These are phyloP conservation scores for Pichia sorboxylosa DNA, from an alignment of 1,139 yeast species.

Conservation along the genomic window DNA sequence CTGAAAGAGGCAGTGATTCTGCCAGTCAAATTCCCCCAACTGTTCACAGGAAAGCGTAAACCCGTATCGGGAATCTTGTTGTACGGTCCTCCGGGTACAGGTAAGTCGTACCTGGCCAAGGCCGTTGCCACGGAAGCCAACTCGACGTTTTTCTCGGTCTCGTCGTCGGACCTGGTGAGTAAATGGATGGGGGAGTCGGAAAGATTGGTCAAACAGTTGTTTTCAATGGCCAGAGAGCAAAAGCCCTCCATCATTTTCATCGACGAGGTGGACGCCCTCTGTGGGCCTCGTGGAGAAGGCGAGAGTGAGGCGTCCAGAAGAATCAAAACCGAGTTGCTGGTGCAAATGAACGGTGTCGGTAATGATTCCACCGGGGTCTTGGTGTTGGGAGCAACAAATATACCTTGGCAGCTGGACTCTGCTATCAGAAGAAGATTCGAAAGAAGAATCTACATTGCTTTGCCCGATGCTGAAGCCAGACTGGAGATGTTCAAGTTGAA, in stretches of 20 bases:
- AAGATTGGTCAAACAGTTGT: conserved; percentile 85
- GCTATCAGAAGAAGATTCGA: conserved; percentile 97
- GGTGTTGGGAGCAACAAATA: conserved; percentile 94
- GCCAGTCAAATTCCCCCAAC: conserved; percentile 89
- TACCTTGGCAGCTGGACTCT: conserved; percentile 98
- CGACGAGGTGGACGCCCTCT: conserved; percentile 95
- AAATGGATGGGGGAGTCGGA: conserved; percentile 99
- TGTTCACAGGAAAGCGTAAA: conserved; percentile 86
- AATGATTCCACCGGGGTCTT: conserved; percentile 87
- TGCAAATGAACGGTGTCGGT: conserved; percentile 99
- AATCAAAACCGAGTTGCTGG: conserved; percentile 89
- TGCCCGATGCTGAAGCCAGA: conserved; percentile 88
- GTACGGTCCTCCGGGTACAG: conserved; percentile 99
- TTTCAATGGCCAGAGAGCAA: conserved; percentile 91
- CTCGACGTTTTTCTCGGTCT: conserved; percentile 88
- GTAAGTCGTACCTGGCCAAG: conserved; percentile 91
- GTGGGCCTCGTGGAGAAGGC: conserved; percentile 98
- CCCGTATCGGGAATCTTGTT: conserved; percentile 87
- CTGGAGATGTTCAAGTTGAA: conserved; percentile 89
- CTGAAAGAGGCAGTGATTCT: conserved; percentile 93
- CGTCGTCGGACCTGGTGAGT: conserved; percentile 87
- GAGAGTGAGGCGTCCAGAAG: conserved; percentile 95
- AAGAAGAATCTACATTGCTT: conserved; percentile 83
- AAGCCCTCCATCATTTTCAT: conserved; percentile 92
- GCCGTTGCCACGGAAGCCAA: conserved; percentile 99